phyloP scores from a whole-genome alignment of 2,329 filamentous ascomycete species.

The Blumeriella jaapii region DNA sequence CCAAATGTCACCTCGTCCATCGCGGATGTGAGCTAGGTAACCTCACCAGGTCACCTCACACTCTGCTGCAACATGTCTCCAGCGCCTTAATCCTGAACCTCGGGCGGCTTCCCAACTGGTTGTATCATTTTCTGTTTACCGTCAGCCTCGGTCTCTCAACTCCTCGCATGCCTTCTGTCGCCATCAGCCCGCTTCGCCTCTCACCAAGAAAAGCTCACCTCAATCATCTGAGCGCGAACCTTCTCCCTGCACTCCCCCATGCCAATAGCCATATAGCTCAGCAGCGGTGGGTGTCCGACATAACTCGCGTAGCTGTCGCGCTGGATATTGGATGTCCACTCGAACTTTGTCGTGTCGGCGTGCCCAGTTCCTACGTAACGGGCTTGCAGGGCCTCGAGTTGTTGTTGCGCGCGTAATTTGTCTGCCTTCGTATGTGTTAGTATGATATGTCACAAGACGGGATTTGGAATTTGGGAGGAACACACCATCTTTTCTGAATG shows the following conservation, averaged over 20 bases:
- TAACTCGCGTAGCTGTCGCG: constrained; percentile 87
- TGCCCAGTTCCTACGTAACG: constrained; percentile 95
- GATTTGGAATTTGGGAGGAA: neutral
- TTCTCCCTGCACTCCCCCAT: constrained; percentile 77
- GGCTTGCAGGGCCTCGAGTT: constrained; percentile 91
- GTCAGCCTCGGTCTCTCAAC: too few species aligned
- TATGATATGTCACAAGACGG: neutral
- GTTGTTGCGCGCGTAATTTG: constrained; percentile 94
- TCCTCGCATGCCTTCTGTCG: neutral
- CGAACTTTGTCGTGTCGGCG: constrained; percentile 92
- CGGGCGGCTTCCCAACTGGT: constrained; percentile 54
- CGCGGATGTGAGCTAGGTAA: too few species aligned
- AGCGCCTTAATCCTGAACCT: constrained; percentile 35
- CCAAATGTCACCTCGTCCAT: too few species aligned
- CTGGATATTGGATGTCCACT: constrained; percentile 92
- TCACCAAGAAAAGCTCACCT: constrained; percentile 36
- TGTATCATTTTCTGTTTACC: constrained; percentile 60
- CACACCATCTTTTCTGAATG: constrained; percentile 15
- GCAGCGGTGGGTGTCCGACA: constrained; percentile 76
- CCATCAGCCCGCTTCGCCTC: neutral
- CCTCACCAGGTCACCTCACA: too few species aligned
- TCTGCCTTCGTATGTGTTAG: too few species aligned
- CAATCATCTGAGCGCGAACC: constrained; percentile 68
- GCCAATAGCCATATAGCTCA: constrained; percentile 82
- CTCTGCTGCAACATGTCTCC: too few species aligned